These are phyloP conservation scores for Quercus cerris DNA, from an alignment of 306 rosid species.

Conservation along the genomic window DNA sequence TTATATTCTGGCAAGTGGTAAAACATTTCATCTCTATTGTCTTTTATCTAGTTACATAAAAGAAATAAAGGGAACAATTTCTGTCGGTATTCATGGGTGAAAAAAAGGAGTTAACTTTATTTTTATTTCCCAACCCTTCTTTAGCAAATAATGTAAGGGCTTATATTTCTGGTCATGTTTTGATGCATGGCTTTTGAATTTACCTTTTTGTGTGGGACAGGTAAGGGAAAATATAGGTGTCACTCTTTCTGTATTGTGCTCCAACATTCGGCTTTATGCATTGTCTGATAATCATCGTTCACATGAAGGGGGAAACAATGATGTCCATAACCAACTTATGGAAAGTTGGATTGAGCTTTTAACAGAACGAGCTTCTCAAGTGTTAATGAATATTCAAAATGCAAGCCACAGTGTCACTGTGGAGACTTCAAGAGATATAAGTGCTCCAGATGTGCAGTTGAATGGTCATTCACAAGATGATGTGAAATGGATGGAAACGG, in stretches of 20 bases:
- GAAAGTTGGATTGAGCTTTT: conserved; percentile 65
- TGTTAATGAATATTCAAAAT: conserved; percentile 74
- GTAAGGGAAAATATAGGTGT: conserved; percentile 94
- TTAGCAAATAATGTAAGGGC: neutral
- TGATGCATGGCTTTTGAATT: neutral
- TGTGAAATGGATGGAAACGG: conserved; percentile 98
- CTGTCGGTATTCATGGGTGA: neutral
- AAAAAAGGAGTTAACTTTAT: neutral
- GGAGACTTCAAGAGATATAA: conserved; percentile 37
- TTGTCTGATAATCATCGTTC: conserved; percentile 44
- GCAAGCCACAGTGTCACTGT: conserved; percentile 58
- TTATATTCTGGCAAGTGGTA: neutral
- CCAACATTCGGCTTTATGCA: conserved; percentile 79
- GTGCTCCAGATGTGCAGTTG: conserved; percentile 59
- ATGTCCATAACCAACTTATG: conserved; percentile 42
- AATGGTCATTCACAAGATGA: conserved; percentile 81
- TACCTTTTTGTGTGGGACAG: conserved; percentile 41
- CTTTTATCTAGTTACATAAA: neutral
- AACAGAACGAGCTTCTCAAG: conserved; percentile 55
- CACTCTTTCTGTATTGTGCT: conserved; percentile 80
- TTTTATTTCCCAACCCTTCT: neutral
- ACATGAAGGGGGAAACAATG: conserved; percentile 31
- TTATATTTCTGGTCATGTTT: neutral
- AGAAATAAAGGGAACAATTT: neutral
- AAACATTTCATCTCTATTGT: neutral